A percentile compares a stretch with the other conserved stretches of the same genome.
These are phyloP conservation scores for Pythium dissotocum DNA, from an alignment of 352 stramenopile genomes.

Conservation along the genomic window DNA sequence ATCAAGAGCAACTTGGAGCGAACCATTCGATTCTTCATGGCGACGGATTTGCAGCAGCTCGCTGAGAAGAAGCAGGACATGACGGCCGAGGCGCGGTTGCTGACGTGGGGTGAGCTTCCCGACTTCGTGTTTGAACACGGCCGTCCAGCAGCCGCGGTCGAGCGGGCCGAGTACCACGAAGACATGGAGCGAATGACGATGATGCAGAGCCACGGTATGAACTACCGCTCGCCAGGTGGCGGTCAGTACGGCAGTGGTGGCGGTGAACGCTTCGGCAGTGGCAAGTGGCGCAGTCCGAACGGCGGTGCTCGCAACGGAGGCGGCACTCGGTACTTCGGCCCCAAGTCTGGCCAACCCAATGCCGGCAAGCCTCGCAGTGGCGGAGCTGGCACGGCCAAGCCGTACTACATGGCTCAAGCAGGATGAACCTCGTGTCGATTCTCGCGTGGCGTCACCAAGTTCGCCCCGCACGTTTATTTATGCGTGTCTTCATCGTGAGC, in stretches of 20 bases:
- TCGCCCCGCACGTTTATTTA: background rate
- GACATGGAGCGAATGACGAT: constrained; percentile 63
- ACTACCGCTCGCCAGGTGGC: constrained; percentile 20
- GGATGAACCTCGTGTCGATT: constrained; percentile 13
- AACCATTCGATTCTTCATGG: constrained; percentile 83
- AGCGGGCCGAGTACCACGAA: constrained; percentile 61
- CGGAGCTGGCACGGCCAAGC: constrained; percentile 15
- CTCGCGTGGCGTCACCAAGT: background rate
- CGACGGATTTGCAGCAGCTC: constrained; percentile 82
- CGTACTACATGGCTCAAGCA: constrained; percentile 28
- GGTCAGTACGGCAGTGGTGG: constrained; percentile 13
- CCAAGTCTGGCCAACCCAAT: constrained; percentile 13
- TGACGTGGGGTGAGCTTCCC: constrained; percentile 65
- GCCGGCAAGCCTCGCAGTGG: constrained; percentile 9
- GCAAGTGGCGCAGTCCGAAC: constrained; percentile 50
- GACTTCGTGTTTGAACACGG: constrained; percentile 70
- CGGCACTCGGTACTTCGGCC: constrained; percentile 19
- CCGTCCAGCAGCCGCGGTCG: constrained; percentile 43
- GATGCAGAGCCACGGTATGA: constrained; percentile 26
- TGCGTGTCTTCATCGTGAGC: constrained; percentile 5
- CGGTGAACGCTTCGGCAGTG: constrained; percentile 30
- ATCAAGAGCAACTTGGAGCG: constrained; percentile 71
- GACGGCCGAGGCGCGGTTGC: constrained; percentile 46
- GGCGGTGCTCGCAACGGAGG: constrained; percentile 17
- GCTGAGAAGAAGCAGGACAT: constrained; percentile 74